Conservation (phyloP, 2,329 filamentous ascomycete genomes). For the Colletotrichum tamarilloi region DNA sequence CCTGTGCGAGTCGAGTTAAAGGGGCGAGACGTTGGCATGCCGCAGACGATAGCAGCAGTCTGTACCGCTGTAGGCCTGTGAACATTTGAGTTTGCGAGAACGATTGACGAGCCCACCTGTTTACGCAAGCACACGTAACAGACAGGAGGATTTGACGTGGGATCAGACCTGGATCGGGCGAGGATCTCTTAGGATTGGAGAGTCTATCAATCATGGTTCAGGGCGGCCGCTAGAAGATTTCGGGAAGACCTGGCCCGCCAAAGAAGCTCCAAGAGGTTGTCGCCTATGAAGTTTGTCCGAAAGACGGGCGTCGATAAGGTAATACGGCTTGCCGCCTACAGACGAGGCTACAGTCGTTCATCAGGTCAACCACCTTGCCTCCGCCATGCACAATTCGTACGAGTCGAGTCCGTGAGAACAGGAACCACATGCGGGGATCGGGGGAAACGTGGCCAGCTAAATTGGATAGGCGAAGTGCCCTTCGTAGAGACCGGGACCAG, state of each 20-base stretch:
- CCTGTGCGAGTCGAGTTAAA: not conserved
- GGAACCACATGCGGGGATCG: not conserved
- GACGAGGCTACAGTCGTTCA: not conserved
- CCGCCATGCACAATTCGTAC: not conserved
- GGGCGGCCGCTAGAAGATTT: constrained; percentile 22
- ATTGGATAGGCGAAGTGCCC: not conserved
- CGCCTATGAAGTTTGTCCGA: constrained; percentile 4
- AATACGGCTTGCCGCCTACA: not conserved
- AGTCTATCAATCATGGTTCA: constrained; percentile 20
- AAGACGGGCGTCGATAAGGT: not conserved
- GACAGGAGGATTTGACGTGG: constrained; percentile 5
- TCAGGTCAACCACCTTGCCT: not conserved
- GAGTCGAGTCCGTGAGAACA: not conserved
- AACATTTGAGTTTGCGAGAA: constrained; percentile 30
- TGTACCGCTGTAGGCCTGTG: not conserved
- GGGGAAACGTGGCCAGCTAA: constrained; percentile 11
- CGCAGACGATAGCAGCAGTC: not conserved
- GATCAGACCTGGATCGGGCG: constrained; percentile 22
- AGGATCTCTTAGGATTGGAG: constrained; percentile 15
- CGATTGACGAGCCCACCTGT: constrained; percentile 22
- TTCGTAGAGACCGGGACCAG: constrained; percentile 10
- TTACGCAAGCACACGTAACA: constrained; percentile 30
- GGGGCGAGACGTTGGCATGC: not conserved
- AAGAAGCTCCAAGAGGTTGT: constrained; percentile 6
- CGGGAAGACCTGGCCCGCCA: constrained; percentile 19